phyloP scores from a whole-genome alignment of 1,284 basidiomycete genomes.

The Calocybe gambosa region DNA sequence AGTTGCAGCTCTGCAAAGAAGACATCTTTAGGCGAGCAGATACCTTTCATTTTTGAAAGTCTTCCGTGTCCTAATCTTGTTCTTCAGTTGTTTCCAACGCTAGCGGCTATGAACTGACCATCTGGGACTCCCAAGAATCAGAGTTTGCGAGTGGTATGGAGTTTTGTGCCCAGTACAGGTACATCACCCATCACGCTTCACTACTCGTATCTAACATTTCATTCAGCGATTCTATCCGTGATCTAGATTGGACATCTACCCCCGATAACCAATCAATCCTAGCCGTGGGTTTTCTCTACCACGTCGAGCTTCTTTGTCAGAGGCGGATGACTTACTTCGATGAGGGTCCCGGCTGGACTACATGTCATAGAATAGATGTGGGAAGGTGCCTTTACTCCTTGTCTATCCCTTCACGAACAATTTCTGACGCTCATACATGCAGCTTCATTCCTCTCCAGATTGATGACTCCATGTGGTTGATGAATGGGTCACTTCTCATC shows the following conservation, averaged over 20 bases:
- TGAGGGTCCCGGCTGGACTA: constrained; percentile 72
- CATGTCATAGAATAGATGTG: constrained; percentile 69
- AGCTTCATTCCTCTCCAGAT: constrained; percentile 77
- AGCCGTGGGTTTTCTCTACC: constrained; percentile 76
- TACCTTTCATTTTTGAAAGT: constrained; percentile 1
- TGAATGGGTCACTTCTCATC: constrained; percentile 71
- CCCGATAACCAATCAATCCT: constrained; percentile 85
- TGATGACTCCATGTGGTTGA: constrained; percentile 83
- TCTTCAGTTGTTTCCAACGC: constrained; percentile 46
- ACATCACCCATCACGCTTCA: constrained; percentile 17
- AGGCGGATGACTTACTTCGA: constrained; percentile 88
- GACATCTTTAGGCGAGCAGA: constrained; percentile 63
- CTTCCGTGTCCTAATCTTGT: constrained; percentile 5
- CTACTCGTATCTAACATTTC: constrained; percentile 6
- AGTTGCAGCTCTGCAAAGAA: constrained; percentile 87
- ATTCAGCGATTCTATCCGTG: constrained; percentile 58
- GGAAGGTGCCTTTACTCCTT: constrained; percentile 41
- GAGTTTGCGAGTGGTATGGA: constrained; percentile 90
- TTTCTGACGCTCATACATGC: constrained; percentile 7
- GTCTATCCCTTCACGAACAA: constrained; percentile 1
- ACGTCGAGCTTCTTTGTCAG: constrained; percentile 79
- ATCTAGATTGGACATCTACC: constrained; percentile 90
- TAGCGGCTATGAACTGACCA: constrained; percentile 73
- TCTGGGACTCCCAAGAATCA: constrained; percentile 93
- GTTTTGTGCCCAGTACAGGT: constrained; percentile 60